Base-by-base conservation (phyloP, 2,329 filamentous ascomycete genomes). In the Kalmusia sp. region DNA sequence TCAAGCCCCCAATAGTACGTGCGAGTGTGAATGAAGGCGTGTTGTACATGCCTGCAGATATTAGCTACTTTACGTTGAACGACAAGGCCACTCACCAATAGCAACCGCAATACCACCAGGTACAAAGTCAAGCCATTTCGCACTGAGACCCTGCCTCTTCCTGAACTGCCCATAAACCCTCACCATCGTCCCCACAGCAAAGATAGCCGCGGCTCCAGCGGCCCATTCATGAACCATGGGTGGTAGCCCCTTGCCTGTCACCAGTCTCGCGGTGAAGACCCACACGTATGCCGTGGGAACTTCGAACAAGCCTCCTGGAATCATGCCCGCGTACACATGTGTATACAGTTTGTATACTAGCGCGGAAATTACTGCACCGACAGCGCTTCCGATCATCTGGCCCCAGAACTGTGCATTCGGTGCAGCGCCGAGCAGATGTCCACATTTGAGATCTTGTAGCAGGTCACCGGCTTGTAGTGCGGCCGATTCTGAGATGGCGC, bases 321-420 rank as follows among this genome's bases (percentile, higher is more conserved):
- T 89, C 33, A 38, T 37, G 11, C 44, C 44, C 7, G 87, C 81
- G 68, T 99, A 99, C 1, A 97, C 93, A 28, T 84, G 87, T 2
- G 92, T 93, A 69, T 99, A 99, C 12, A 98, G 79, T 53, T 88
- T 88, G 73, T 99, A 99, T 2, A 98, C 89, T 3, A 89, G 84
- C 0, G 93, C 92, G 54, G 90, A 93, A 5, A 96, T 83, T 9
- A 98, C 82, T 1, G 95, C 93, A 1, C 95, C 95, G 2, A 91
- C 87, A 0, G 91, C 88, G 30, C 89, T 91, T 4, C 95, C 95
- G 48, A 99, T 93, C 17, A 98, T 85, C 71, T 99, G 95, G 1
- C 95, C 95, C 82, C 91, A 97, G 72, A 99, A 99, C 68, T 99
- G 95, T 0, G 95, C 95, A 64, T 90, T 95, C 0, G 95, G 95